Percentiles rank a stretch among this genome's conserved stretches.
Conservation (phyloP, 768 basidiomycete species). For the Mycena alexandri region DNA sequence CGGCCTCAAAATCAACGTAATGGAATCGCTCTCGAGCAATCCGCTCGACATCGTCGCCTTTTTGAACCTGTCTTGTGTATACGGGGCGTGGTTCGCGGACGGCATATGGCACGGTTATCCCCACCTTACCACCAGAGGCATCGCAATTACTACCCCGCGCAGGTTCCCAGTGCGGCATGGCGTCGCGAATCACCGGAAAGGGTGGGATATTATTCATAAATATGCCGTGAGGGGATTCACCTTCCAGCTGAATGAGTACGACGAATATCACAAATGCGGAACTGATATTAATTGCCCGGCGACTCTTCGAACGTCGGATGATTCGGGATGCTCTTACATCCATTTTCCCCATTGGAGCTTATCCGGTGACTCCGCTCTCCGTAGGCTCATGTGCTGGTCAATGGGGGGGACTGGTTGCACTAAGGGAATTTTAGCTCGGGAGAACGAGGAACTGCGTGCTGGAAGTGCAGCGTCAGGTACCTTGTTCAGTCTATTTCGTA, state of each 20-base stretch:
- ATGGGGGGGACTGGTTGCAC: too few relatives aligned
- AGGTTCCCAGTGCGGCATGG: neutral
- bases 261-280: slow-evolving; percentile 3
- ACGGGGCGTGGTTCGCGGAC: neutral
- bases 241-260: neutral
- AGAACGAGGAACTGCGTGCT: too few relatives aligned
- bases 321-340: neutral
- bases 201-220: neutral
- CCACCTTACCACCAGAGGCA: neutral
- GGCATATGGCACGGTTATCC: neutral
- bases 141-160: neutral
- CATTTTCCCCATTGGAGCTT: neutral
- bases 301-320: neutral
- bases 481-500: too few relatives aligned
- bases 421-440: too few relatives aligned
- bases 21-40: neutral
- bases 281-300: neutral
- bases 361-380: too few relatives aligned
- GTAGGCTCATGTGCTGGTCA: too few relatives aligned
- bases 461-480: too few relatives aligned
- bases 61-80: neutral
- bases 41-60: neutral
- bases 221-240: neutral
- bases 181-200: neutral
- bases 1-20: neutral